Evolutionary conservation across 129 eudicot species (phyloP), one percentile per base, ranked within the genome.

Genomic region (Lonicera japonica): DNA sequence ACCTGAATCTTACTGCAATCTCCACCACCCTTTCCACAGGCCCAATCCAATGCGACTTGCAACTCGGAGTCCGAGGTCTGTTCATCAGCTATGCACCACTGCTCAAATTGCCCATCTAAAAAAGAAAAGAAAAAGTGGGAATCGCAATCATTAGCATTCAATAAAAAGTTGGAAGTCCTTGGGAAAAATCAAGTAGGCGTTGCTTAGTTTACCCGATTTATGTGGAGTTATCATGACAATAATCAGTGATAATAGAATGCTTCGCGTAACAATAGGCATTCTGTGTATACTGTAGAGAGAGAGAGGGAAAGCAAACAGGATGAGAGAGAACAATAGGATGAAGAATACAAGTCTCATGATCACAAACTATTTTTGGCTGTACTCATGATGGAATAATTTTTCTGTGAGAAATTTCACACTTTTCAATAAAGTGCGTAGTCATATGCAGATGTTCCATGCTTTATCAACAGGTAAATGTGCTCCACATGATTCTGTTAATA

Each of bases 41-140:
- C 84, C 83, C 85, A 88, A 43, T 82, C 76, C 39, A 85, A 48
- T 14, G 83, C 94, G 29, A 64, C 75, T 57, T 88, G 85, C 75
- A 88, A 43, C 63, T 79, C 94, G 40, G 73, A 68, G 54, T 88
- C 94, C 47, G 90, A 66, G 22, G 82, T 82, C 68, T 84, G 96
- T 51, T 64, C 88, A 75, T 82, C 85, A 22, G 94, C 94, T 51
- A 88, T 62, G 77, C 96, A 88, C 89, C 90, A 88, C 54, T 87
- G 86, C 70, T 72, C 87, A 25, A 74, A 63, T 58, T 77, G 67
- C 46, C 73, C 80, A 64, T 80, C 86, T 80, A 46, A 11, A 59
- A 2, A 29, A 29, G 6, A 43, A 4, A 10, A 43, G 8, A 43
- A 43, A 8, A 43, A 43, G n/a, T n/a, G n/a, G n/a, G n/a, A 10